Percentiles rank a stretch among this genome's conserved stretches.
Evolutionary conservation across 2,329 filamentous ascomycete species (phyloP).

Genomic region (Emericellopsis atlantica): DNA sequence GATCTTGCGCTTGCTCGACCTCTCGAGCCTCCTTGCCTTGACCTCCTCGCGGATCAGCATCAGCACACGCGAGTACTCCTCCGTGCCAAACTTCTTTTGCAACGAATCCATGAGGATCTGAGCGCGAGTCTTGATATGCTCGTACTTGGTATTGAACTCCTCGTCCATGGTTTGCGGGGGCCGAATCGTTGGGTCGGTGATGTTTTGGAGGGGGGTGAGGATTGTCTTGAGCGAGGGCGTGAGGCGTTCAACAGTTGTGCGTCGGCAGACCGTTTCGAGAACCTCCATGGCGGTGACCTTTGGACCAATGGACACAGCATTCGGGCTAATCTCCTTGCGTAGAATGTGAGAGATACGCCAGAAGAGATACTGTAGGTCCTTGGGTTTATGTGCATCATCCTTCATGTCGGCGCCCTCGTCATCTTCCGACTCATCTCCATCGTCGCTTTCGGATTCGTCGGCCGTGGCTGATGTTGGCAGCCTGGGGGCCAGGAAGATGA

Average conservation of each 20-base stretch:
- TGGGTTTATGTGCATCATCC: slow-evolving; percentile 19
- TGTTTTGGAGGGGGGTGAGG: slow-evolving; percentile 56
- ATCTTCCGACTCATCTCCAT: slow-evolving; percentile 28
- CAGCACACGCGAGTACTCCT: slow-evolving; percentile 64
- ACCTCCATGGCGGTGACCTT: slow-evolving; percentile 68
- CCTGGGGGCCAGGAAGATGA: slow-evolving; percentile 64
- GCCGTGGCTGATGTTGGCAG: slow-evolving; percentile 25
- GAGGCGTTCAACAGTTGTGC: slow-evolving; percentile 44
- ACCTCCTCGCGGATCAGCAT: slow-evolving; percentile 61
- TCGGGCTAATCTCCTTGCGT: slow-evolving; percentile 58
- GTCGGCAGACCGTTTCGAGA: slow-evolving; percentile 54
- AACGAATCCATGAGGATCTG: slow-evolving; percentile 70
- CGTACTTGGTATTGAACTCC: slow-evolving; percentile 55
- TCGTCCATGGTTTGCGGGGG: slow-evolving; percentile 60
- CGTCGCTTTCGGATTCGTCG: slow-evolving; percentile 21
- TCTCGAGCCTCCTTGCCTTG: slow-evolving; percentile 56
- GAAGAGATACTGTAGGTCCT: slow-evolving; percentile 59
- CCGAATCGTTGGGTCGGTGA: slow-evolving; percentile 70
- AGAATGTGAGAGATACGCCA: slow-evolving; percentile 67
- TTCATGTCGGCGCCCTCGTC: slow-evolving; percentile 30
- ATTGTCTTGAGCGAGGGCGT: slow-evolving; percentile 48
- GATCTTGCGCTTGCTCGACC: slow-evolving; percentile 77
- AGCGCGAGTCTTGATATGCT: slow-evolving; percentile 57
- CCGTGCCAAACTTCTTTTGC: slow-evolving; percentile 73
- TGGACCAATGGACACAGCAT: slow-evolving; percentile 50